Base-by-base conservation (phyloP, 768 basidiomycete species). In the Russula compacta region DNA sequence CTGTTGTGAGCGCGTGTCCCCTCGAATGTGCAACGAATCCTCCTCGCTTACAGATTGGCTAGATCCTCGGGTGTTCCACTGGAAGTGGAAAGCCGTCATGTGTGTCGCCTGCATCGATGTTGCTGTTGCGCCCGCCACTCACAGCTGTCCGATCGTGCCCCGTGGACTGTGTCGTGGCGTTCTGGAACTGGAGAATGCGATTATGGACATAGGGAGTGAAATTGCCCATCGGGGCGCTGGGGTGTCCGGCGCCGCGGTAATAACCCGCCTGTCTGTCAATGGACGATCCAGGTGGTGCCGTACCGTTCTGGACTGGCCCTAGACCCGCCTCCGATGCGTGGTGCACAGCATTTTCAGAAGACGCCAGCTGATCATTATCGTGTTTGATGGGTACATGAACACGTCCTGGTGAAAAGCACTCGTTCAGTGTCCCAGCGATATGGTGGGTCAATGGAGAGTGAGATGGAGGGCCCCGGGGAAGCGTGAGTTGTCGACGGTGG, bases 111-210 rank as follows among this genome's bases (percentile, higher is more conserved):
- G 52, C 44, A 49, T 62, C 61, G 44, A 62, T 43, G 33, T 35
- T 58, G 43, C 15, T 46, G 46, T 36, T 48, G 24, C 46, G 39
- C 21, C 51, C 46, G 21, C 56, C 61, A 29, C 61, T 56, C 3
- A 58, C 61, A n/a, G 51, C 61, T 51, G 51, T 62, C 61, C 61
- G 56, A 62, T 62, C 56, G 61, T 62, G 61, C 33, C 56, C 61
- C 51, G 40, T 60, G 40, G 32, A n/a, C 38, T 60, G 59, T 10
- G 53, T 47, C 53, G 59, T 49, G 56, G 44, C 32, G 36, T 58
- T 58, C 46, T 58, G 44, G 52, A 49, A 49, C 39, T 52, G 56
- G 29, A 33, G 42, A n/a, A 38, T n/a, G 32, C 43, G 43, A 39
- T 21, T 47, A 35, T 61, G 60, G 11, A 29, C 42, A 21, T 33